Evolutionary conservation across 2,329 filamentous ascomycete genomes (phyloP), one percentile per base, ranked within the genome.

Genomic region (Xylaria sp.): DNA sequence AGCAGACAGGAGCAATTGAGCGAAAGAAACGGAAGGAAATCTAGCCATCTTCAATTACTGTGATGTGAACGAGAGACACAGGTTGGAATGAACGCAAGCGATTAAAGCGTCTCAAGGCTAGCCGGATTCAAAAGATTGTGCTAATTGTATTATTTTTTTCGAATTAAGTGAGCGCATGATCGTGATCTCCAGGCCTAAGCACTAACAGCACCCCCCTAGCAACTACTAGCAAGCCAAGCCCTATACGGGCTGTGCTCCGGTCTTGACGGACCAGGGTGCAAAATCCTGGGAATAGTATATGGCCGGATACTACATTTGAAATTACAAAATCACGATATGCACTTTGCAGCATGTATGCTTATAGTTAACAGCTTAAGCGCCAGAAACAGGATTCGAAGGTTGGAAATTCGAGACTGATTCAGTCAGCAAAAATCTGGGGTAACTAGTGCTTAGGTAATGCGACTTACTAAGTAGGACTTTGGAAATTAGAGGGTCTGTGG

Each of bases 31-130:
- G 51, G 31, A 65, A 59, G 63, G 46, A 23, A 72, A 58, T 9
- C 49, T 72, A 55, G 70, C 66, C 75, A 76, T 77, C 52, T 68
- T 70, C 63, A 52, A 65, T 12, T 67, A 46, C 43, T 18, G 31
- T 43, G 43, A 51, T 25, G 55, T 39, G n/a, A 69, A 57, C 28
- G 69, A 71, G 51, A 18, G 69, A 69, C 58, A 60, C 62, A 70
- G 59, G 68, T 28, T 28, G 25, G 31, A 31, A 31, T 3, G 31
- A 31, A 7, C 7, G 31, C 7, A 31, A n/a, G n/a, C n/a, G n/a
- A n/a, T n/a, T n/a, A n/a, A n/a, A n/a, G n/a, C n/a, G n/a, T n/a
- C n/a, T n/a, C n/a, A n/a, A n/a, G n/a, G n/a, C n/a, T n/a, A n/a
- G n/a, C n/a, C n/a, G n/a, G n/a, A n/a, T n/a, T n/a, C n/a, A n/a